Base-by-base conservation (phyloP, 2,329 filamentous ascomycete species). In the Aspergillus fischeri region DNA sequence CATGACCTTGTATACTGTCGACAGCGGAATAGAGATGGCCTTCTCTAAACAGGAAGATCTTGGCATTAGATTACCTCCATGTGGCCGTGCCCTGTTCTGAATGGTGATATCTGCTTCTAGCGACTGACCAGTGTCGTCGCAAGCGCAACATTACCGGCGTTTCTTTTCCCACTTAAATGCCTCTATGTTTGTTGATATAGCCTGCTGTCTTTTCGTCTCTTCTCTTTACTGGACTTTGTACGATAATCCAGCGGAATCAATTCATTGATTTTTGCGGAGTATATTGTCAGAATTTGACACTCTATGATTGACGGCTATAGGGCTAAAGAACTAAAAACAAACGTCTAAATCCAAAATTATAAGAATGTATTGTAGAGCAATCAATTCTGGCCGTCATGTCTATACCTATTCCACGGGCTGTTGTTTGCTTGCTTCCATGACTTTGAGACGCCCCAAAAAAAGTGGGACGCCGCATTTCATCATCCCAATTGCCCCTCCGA, bases 401-500 rank as follows among this genome's bases (percentile, higher is more conserved):
- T 27, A 25, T 51, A 9, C 21, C 11, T 35, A 25, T 25, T 25
- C 25, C 25, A 17, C 32, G 17, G 7, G 14, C 14, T 38, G 32
- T 38, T 38, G 14, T 17, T 38, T 5, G n/a, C 28, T 44, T 21
- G 11, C 28, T 44, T 21, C 28, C 28, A 29, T 29, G n/a, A 27
- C 38, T 24, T n/a, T 8, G 20, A 38, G 42, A 45, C 21, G 20
- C 42, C 20, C 25, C 7, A 41, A 38, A 28, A 47, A 59, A 59
- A 59, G 57, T 57, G 57, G 57, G 57, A 59, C 57, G 32, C 49
- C 53, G 56, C 56, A 55, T 55, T 51, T 17, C 53, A 45, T 47
- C n/a, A 52, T 53, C 51, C 25, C 21, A 38, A 20, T 27, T 51
- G 47, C 52, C 49, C 47, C 55, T 54, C 55, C 44, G 14, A 38